Conservation (phyloP, 164 flowering plant species). For the Liriodendron chinense region DNA sequence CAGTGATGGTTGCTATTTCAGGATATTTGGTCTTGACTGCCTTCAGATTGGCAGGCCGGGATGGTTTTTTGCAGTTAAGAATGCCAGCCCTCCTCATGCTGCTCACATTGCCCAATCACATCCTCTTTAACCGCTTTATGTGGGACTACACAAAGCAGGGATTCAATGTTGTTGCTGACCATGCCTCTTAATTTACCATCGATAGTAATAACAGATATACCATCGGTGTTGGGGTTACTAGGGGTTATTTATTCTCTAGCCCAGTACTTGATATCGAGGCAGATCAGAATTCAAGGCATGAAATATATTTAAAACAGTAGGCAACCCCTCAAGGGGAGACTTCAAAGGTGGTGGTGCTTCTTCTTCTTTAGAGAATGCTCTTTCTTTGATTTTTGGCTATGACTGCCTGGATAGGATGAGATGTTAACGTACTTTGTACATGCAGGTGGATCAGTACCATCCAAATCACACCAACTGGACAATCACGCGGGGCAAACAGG, state of each 20-base stretch:
- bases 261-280: constrained; percentile 91
- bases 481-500: not conserved
- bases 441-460: not conserved
- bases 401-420: not conserved
- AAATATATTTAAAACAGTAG: constrained; percentile 52
- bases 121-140: constrained; percentile 85
- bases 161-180: constrained; percentile 58
- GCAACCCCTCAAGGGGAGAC: not conserved
- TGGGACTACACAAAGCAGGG: constrained; percentile 85
- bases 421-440: not conserved
- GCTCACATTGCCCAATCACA: constrained; percentile 92
- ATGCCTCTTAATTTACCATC: constrained; percentile 89
- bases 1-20: constrained; percentile 72
- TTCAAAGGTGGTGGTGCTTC: not conserved
- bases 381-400: not conserved
- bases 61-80: constrained; percentile 92
- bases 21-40: constrained; percentile 69
- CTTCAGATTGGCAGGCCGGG: constrained; percentile 82
- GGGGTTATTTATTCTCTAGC: constrained; percentile 86
- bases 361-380: not conserved
- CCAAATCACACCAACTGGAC: not conserved
- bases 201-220: constrained; percentile 71
- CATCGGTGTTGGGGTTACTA: constrained; percentile 74
- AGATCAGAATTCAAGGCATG: constrained; percentile 78
- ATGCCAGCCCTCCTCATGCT: constrained; percentile 79